Conservation (phyloP, 208 protist genomes). For the Leishmania arabica region DNA sequence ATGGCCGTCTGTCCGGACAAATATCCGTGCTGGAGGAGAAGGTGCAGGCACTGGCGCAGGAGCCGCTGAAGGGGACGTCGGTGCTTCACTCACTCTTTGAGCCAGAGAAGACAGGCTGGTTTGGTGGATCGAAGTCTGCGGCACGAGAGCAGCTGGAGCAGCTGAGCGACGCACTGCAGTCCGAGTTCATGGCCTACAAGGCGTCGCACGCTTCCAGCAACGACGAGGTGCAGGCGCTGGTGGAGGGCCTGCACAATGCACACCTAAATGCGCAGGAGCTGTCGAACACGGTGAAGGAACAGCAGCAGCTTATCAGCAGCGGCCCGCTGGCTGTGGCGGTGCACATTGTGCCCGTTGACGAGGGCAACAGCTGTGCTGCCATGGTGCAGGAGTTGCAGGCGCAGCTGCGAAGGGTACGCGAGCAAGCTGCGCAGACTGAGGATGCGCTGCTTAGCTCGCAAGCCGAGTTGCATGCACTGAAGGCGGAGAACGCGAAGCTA, state of each 20-base stretch:
- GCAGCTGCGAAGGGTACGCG: conserved; percentile 42
- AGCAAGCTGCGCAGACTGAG: conserved; percentile 17
- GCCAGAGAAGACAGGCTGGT: conserved; percentile 80
- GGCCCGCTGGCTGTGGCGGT: conserved; percentile 42
- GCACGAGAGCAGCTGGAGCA: conserved; percentile 71
- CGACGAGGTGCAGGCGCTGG: conserved; percentile 78
- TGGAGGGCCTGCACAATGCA: conserved; percentile 64
- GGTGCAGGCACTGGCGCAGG: conserved; percentile 34
- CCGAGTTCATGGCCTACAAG: conserved; percentile 80
- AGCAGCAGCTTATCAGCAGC: conserved; percentile 66
- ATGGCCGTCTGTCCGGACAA: conserved; percentile 48
- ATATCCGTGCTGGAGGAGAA: conserved; percentile 48
- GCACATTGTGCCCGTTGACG: conserved; percentile 41
- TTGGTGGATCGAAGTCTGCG: conserved; percentile 68
- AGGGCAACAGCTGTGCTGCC: conserved; percentile 18
- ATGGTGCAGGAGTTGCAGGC: conserved; percentile 43
- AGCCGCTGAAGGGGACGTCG: conserved; percentile 45
- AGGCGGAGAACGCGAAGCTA: conserved; percentile 28
- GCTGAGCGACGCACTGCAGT: conserved; percentile 59
- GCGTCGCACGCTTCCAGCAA: conserved; percentile 72
- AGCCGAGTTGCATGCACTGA: conserved; percentile 16
- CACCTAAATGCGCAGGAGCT: conserved; percentile 64
- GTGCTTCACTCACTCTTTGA: conserved; percentile 80
- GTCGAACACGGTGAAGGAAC: conserved; percentile 51
- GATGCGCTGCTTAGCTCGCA: conserved; percentile 24